Base-by-base conservation (phyloP, 768 basidiomycete genomes). In the Phanerodontia chrysosporium region DNA sequence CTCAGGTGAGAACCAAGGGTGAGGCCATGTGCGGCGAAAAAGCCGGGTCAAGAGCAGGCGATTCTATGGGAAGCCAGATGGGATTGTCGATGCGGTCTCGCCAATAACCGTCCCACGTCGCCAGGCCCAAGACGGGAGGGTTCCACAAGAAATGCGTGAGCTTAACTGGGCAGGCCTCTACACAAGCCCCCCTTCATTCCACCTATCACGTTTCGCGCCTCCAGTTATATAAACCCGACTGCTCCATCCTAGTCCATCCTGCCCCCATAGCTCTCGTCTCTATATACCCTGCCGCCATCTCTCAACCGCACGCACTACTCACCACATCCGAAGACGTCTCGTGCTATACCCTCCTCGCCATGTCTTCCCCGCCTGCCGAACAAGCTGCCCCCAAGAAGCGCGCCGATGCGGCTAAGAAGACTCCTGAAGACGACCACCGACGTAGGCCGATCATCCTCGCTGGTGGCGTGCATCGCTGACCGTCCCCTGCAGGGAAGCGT, bases 351-450 rank as follows among this genome's bases (percentile, higher is more conserved):
- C 58, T 21, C 35, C 30, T 46, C 51, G 58, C 25, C 63, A 69
- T 69, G 68, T 69, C 69, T 32, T 42, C 60, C 58, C 27, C 46
- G 18, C 59, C 66, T 45, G 48, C 61, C 44, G 45, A 61, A 32
- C 51, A 60, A 52, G 25, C 52, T 21, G 30, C 62, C 52, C 53
- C 65, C 65, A 73, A 68, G 65, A 69, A 67, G 65, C 62, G 60
- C 21, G 60, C 69, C 46, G 66, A 70, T 24, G 45, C 64, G 27
- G 61, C 57, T 13, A 64, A 73, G 55, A 62, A 70, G 22, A 66
- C 74, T 35, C 68, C 78, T 21, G 80, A 79, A 36, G 78, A 76
- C 53, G 83, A 84, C 66, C 83, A 85, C 60, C 78, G 83, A 28
- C 66, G 69, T 70, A 60, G 49, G 67, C 29, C 22, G 48, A 25